These are phyloP conservation scores for Aspergillus intermedius DNA, from an alignment of 2,329 filamentous ascomycete species.

Conservation along the genomic window DNA sequence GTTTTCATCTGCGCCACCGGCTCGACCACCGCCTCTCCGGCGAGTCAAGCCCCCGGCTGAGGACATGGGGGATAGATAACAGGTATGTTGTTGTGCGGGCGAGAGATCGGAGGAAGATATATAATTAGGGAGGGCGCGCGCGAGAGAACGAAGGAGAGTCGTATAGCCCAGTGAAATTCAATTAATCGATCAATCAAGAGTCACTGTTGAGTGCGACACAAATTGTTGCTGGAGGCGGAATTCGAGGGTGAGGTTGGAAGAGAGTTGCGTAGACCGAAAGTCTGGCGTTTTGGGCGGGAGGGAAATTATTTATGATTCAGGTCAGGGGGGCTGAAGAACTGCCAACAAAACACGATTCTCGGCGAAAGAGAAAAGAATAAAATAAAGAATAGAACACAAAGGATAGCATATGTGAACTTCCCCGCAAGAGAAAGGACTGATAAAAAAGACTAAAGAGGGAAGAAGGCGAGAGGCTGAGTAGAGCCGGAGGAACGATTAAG, in stretches of 20 bases:
- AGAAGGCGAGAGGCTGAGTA: neutral
- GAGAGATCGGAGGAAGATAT: conserved; percentile 8
- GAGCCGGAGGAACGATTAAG: neutral
- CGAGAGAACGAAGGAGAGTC: neutral
- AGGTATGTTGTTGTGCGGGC: conserved; percentile 5
- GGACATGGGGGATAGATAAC: conserved; percentile 45
- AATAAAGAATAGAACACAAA: neutral
- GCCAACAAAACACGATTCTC: conserved; percentile 1
- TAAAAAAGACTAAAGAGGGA: neutral
- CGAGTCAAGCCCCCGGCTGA: conserved; percentile 66
- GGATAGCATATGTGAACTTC: neutral
- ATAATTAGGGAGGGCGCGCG: neutral
- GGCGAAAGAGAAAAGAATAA: neutral
- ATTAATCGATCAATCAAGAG: conserved; percentile 2
- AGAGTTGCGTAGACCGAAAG: conserved; percentile 2
- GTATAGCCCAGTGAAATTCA: too few relatives aligned
- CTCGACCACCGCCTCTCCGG: conserved; percentile 59
- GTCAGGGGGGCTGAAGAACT: conserved; percentile 13
- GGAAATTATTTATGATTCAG: conserved; percentile 11
- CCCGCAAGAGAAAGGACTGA: neutral
- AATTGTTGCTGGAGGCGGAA: conserved; percentile 1
- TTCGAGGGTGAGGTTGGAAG: conserved; percentile 1
- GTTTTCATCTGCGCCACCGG: conserved; percentile 52
- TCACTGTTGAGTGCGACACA: conserved; percentile 12
- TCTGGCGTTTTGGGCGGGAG: conserved; percentile 2